phyloP scores from a whole-genome alignment of 163 green algal species.

The Coccomyxa subellipsoidea region DNA sequence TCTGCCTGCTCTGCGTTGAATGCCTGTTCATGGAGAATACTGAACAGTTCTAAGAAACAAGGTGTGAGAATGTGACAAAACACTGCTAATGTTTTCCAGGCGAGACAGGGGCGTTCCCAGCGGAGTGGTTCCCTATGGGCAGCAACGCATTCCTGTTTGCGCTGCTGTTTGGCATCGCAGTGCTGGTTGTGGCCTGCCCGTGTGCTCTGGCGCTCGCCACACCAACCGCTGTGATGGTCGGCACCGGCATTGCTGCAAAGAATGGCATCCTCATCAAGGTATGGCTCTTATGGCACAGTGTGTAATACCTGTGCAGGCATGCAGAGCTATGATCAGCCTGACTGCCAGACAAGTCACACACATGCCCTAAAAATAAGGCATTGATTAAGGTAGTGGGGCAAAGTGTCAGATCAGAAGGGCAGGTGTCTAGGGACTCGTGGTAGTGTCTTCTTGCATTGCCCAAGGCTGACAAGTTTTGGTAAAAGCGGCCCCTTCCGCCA shows the following conservation, averaged over 20 bases:
- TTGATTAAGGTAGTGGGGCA: not conserved
- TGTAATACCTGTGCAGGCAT: not conserved
- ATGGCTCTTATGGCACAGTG: not conserved
- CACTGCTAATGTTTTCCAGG: too few species aligned
- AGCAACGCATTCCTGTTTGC: slow-evolving; percentile 88
- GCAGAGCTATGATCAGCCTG: too few species aligned
- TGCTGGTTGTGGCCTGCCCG: slow-evolving; percentile 97
- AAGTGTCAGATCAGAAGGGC: not conserved
- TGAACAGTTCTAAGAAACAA: too few species aligned
- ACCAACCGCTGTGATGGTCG: slow-evolving; percentile 94
- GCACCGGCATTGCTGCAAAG: slow-evolving; percentile 47
- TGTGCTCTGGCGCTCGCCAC: slow-evolving; percentile 97
- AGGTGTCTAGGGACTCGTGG: not conserved
- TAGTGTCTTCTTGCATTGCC: not conserved
- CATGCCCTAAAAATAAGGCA: not conserved
- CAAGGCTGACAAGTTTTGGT: not conserved
- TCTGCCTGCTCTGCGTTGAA: too few species aligned
- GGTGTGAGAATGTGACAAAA: too few species aligned
- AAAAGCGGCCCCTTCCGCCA: not conserved
- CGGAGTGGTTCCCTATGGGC: slow-evolving; percentile 55
- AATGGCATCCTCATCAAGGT: slow-evolving; percentile 93
- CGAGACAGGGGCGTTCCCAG: slow-evolving; percentile 50
- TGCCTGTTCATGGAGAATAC: too few species aligned
- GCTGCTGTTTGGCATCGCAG: slow-evolving; percentile 82
- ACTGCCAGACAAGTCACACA: not conserved